These are phyloP conservation scores for Neonectria faginata DNA, from an alignment of 2,329 filamentous ascomycete species.

Conservation along the genomic window DNA sequence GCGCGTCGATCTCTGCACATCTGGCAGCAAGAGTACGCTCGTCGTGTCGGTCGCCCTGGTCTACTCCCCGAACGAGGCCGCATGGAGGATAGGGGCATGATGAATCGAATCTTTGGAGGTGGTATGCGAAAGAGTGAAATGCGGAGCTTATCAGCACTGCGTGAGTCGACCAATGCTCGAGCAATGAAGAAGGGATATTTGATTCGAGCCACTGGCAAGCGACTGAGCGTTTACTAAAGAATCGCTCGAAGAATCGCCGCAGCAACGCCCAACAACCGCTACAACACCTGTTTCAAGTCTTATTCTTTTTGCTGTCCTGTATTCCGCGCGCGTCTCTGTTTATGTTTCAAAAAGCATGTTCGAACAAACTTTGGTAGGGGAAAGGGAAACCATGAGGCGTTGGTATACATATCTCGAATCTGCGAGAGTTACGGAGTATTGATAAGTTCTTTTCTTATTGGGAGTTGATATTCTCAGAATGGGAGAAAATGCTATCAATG, in stretches of 20 bases:
- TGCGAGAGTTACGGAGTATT: neutral
- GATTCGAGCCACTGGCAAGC: conserved; percentile 28
- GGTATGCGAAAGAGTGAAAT: conserved; percentile 36
- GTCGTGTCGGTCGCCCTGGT: conserved; percentile 50
- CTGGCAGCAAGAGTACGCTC: conserved; percentile 65
- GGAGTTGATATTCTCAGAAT: conserved; percentile 7
- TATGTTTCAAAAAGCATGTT: neutral
- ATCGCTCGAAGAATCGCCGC: neutral
- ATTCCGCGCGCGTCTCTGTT: neutral
- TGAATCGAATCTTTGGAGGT: conserved; percentile 46
- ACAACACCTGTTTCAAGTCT: neutral
- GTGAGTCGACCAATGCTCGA: conserved; percentile 21
- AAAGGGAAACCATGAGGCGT: conserved; percentile 3
- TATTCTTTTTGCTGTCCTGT: neutral
- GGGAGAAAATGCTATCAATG: neutral
- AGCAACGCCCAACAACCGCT: neutral
- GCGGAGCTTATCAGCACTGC: conserved; percentile 36
- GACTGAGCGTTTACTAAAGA: conserved; percentile 35
- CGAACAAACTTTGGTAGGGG: neutral
- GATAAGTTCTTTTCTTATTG: neutral
- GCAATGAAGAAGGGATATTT: conserved; percentile 9
- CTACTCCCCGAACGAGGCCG: conserved; percentile 56
- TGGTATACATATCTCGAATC: conserved; percentile 4
- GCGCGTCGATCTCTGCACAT: conserved; percentile 59
- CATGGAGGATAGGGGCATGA: conserved; percentile 47